Evolutionary conservation across 129 eudicot species (phyloP).

Genomic region (Tagetes erecta): DNA sequence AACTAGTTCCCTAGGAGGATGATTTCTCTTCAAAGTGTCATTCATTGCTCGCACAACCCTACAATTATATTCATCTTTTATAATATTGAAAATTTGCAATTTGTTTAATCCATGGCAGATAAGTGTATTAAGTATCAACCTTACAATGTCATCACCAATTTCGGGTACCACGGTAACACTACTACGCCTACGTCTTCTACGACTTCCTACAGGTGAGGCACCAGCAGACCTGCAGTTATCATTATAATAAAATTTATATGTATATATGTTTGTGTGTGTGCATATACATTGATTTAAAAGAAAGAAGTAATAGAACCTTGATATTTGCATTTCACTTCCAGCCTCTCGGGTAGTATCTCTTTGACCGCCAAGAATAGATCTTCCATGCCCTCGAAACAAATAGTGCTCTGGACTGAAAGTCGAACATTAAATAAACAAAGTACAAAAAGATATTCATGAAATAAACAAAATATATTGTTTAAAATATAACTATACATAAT

Average conservation of each 20-base stretch:
- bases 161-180: constrained; percentile 76
- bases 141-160: constrained; percentile 86
- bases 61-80: constrained; percentile 3
- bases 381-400: constrained; percentile 61
- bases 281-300: too few species aligned
- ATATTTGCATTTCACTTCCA: constrained; percentile 49
- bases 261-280: not conserved
- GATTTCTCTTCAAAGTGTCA: constrained; percentile 63
- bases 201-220: constrained; percentile 62
- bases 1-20: constrained; percentile 46
- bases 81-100: not conserved
- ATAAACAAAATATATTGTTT: constrained; percentile 11
- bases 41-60: constrained; percentile 91
- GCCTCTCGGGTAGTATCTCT: constrained; percentile 54
- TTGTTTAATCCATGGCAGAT: not conserved
- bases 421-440: constrained; percentile 6
- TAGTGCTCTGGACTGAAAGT: constrained; percentile 76
- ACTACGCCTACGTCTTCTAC: constrained; percentile 66
- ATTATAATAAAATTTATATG: not conserved
- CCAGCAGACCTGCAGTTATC: constrained; percentile 72
- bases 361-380: constrained; percentile 78
- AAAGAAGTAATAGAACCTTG: constrained; percentile 48
- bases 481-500: not conserved
- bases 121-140: constrained; percentile 43
- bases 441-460: not conserved